Base-by-base conservation (phyloP, 1,284 basidiomycete genomes). In the Trichosporon faecale region DNA sequence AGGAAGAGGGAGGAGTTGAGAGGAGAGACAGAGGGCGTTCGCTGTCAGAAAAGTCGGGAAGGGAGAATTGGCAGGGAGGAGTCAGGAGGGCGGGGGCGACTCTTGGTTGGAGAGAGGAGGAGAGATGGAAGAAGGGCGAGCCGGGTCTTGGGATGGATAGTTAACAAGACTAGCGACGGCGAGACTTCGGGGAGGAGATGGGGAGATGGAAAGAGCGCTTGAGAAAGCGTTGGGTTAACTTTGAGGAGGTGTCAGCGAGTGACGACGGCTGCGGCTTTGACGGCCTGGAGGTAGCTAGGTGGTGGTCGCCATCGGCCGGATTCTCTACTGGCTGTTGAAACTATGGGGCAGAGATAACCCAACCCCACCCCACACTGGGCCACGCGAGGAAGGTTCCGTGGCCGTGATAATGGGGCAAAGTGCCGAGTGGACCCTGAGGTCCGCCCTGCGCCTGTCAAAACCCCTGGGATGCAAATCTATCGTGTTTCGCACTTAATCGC, bases 1-100 rank as follows among this genome's bases (percentile, higher is more conserved):
- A 21, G 66, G 40, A 44, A 14, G 68, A 25, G 29, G 66, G 44
- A 37, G 61, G 61, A 49, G 64, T 66, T 55, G 69, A 44, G 69
- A 44, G 64, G 46, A 46, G 21, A 21, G 33, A n/a, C 23, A 40
- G 23, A 33, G 21, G 61, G 31, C 63, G 61, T 68, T 57, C 11
- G 61, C 31, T 35, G 25, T 66, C 49, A 49, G 66, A 52, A 52
- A 49, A 61, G 69, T 67, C 57, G 66, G 49, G 21, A 29, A 25
- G 52, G 55, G 44, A 55, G 37, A 49, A 35, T 27, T n/a, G 64
- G 61, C 64, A 63, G 46, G 25, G 46, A 60, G 69, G 31, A 33
- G 49, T 52, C 49, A 52, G 49, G 35, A 55, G 35, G 46, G 46
- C 33, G 35, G 55, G 23, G 67, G 29, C 49, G 49, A 52, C 49